phyloP scores from a whole-genome alignment of 441 rosid genomes.

The Heliophila coronopifolia region DNA sequence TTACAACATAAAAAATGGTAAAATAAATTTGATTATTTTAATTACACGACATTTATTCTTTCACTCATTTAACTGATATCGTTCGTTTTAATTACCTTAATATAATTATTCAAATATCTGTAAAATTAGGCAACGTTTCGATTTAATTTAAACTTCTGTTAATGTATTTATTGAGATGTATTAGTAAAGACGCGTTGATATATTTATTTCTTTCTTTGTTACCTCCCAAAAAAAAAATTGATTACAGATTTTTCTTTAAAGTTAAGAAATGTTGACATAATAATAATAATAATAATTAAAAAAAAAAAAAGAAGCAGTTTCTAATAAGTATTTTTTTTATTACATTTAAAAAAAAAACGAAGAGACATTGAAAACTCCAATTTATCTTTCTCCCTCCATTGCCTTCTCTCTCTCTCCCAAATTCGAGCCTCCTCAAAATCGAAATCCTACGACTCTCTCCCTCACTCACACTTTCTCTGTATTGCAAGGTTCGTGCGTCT shows the following conservation, averaged over 20 bases:
- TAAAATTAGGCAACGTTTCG: background rate
- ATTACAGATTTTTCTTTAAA: conserved; percentile 24
- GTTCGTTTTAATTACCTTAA: background rate
- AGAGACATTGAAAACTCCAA: conserved; percentile 21
- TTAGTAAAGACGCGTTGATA: conserved; percentile 16
- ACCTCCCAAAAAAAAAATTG: background rate
- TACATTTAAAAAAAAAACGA: background rate
- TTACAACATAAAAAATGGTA: no score
- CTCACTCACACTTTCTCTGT: background rate
- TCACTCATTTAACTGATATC: background rate
- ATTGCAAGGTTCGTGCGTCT: background rate
- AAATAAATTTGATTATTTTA: no score
- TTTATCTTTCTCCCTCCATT: conserved; percentile 13
- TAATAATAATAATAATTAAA: no score
- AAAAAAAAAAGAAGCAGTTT: conserved; percentile 11
- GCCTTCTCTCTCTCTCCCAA: conserved; percentile 10
- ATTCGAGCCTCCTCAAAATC: conserved; percentile 28
- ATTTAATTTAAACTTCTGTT: conserved; percentile 4
- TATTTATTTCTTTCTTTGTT: background rate
- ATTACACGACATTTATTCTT: no score
- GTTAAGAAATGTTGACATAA: conserved; percentile 25
- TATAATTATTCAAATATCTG: background rate
- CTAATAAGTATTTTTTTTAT: background rate
- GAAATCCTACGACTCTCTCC: conserved; percentile 22
- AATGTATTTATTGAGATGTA: conserved; percentile 1